phyloP scores from a whole-genome alignment of 2,329 filamentous ascomycete genomes.

The Cercospora zeina region DNA sequence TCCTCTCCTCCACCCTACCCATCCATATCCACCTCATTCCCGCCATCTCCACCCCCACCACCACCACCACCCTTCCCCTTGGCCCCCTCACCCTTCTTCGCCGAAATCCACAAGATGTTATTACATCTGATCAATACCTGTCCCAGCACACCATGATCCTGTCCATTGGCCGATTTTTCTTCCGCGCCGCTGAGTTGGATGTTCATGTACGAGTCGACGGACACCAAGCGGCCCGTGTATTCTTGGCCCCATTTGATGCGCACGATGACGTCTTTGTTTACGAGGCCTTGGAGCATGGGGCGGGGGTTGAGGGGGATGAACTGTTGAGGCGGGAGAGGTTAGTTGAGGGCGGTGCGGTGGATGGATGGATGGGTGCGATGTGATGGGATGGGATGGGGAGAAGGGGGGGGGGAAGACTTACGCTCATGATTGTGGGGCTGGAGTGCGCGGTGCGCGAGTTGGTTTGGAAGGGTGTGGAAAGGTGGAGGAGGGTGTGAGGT shows the following conservation, averaged over 20 bases:
- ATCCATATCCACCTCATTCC: background rate
- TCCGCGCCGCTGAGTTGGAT: conserved; percentile 87
- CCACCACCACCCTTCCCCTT: conserved; percentile 44
- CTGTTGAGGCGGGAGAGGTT: conserved; percentile 24
- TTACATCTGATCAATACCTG: conserved; percentile 96
- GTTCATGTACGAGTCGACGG: conserved; percentile 98
- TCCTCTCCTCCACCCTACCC: background rate
- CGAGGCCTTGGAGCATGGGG: conserved; percentile 91
- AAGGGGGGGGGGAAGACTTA: conserved; percentile 24
- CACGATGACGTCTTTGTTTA: conserved; percentile 87
- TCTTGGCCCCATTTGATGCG: conserved; percentile 98
- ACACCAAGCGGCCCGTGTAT: conserved; percentile 91
- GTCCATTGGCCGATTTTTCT: conserved; percentile 79
- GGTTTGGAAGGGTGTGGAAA: background rate
- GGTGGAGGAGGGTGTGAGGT: background rate
- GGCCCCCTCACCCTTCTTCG: conserved; percentile 35
- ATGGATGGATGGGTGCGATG: background rate
- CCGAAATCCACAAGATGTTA: conserved; percentile 91
- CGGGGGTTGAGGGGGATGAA: conserved; percentile 96
- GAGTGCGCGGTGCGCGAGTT: background rate
- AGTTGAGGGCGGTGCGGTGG: background rate
- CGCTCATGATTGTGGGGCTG: conserved; percentile 31
- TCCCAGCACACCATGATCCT: conserved; percentile 80
- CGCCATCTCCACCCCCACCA: conserved; percentile 13
- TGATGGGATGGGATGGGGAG: no score